phyloP scores from a whole-genome alignment of 192 early-diverging fungal genomes.

The Geranomyces michiganensis region DNA sequence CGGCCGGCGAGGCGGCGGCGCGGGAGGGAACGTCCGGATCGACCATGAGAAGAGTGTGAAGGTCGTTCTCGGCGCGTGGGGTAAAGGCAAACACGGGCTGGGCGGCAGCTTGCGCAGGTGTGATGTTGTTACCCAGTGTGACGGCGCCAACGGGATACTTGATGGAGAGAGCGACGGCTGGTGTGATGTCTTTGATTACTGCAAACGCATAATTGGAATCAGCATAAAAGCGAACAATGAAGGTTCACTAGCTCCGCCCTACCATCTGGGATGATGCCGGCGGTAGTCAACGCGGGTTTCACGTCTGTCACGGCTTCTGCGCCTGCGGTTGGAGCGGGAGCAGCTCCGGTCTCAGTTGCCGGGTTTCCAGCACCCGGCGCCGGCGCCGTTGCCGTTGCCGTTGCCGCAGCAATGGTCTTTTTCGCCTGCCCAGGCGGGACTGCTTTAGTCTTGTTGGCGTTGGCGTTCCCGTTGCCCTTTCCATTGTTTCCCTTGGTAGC shows the following conservation, averaged over 20 bases:
- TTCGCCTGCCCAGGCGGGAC: too few relatives aligned
- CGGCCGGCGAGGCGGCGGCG: conserved; percentile 32
- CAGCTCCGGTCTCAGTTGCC: too few relatives aligned
- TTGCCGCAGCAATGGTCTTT: too few relatives aligned
- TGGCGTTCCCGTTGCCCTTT: too few relatives aligned
- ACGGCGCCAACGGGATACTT: background rate
- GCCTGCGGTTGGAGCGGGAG: background rate
- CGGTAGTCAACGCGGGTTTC: background rate
- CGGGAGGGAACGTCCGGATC: conserved; percentile 63
- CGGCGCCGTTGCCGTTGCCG: too few relatives aligned
- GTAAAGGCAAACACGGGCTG: background rate
- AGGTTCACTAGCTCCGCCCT: background rate
- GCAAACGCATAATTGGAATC: background rate
- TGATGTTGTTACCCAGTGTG: conserved; percentile 5
- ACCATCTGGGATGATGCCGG: background rate
- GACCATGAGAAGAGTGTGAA: conserved; percentile 32
- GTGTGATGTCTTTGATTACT: conserved; percentile 1
- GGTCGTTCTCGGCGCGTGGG: background rate
- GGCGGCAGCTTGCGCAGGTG: conserved; percentile 2
- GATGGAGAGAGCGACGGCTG: background rate
- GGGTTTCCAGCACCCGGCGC: too few relatives aligned
- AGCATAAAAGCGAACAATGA: background rate
- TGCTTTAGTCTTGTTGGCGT: too few relatives aligned
- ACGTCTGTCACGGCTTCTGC: background rate
- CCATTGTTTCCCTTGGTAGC: background rate